A percentile compares a stretch with the other conserved stretches of the same genome.
Evolutionary conservation across 345 rosid genomes (phyloP).

Genomic region (Pistacia atlantica): DNA sequence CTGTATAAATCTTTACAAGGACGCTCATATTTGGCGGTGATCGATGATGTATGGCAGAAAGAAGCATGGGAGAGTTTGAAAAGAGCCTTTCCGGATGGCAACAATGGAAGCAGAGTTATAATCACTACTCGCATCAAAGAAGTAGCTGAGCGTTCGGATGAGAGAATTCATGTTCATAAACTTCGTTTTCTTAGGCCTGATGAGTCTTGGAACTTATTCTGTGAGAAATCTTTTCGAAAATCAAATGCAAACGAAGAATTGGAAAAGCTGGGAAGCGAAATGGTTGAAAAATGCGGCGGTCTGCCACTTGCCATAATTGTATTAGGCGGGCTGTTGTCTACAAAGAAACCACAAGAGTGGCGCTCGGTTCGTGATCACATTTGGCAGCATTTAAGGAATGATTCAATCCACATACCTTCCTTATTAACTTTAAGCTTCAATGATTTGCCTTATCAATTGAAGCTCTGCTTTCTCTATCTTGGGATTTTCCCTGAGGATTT

Average conservation of each 20-base stretch:
- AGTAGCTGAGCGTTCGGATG: not conserved
- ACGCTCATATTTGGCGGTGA: not conserved
- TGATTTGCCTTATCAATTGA: constrained; percentile 10
- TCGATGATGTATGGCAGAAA: not conserved
- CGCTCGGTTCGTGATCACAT: not conserved
- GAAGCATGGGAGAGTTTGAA: constrained; percentile 8
- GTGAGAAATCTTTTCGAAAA: constrained; percentile 5
- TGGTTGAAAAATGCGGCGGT: not conserved
- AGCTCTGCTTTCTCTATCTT: constrained; percentile 6
- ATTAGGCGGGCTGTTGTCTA: not conserved
- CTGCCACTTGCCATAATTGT: constrained; percentile 6
- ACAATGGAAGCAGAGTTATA: not conserved
- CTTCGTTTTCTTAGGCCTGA: constrained; percentile 22
- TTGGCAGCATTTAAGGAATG: not conserved
- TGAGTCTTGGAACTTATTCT: constrained; percentile 24
- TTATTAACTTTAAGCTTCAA: constrained; percentile 3
- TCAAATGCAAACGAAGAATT: not conserved
- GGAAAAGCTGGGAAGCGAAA: not conserved
- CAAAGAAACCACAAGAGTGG: not conserved
- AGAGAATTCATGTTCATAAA: not conserved
- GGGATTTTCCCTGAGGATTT: not conserved
- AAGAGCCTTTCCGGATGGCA: constrained; percentile 8
- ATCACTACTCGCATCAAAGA: constrained; percentile 6
- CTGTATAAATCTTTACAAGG: too few species aligned
- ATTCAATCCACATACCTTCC: not conserved